Percentiles rank a stretch among this genome's conserved stretches.
phyloP scores from a whole-genome alignment of 2,329 filamentous ascomycete genomes.

The Verruconis gallopava region DNA sequence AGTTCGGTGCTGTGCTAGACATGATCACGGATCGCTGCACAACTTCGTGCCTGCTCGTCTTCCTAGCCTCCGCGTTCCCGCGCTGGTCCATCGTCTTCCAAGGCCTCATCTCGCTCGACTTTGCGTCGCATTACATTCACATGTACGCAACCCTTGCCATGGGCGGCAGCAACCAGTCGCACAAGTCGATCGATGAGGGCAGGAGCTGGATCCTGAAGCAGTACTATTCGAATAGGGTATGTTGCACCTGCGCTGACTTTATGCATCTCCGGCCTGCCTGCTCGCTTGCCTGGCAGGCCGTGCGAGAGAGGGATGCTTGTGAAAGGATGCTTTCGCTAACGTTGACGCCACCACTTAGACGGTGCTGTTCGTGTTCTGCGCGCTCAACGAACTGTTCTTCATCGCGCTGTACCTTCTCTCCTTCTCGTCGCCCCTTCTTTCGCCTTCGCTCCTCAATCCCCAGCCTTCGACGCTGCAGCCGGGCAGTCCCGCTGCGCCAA shows the following conservation, averaged over 20 bases:
- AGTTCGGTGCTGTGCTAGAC: conserved; percentile 91
- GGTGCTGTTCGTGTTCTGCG: conserved; percentile 83
- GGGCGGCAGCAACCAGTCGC: conserved; percentile 65
- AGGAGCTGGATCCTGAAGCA: conserved; percentile 82
- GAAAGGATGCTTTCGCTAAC: no score
- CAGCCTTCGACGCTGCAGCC: conserved; percentile 41
- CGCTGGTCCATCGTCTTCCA: conserved; percentile 93
- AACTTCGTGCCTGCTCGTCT: conserved; percentile 86
- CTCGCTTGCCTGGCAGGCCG: no score
- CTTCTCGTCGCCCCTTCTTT: conserved; percentile 82
- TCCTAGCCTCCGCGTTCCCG: conserved; percentile 87
- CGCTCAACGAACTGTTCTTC: conserved; percentile 91
- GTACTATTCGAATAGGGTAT: conserved; percentile 94
- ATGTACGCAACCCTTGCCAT: conserved; percentile 94
- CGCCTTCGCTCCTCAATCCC: conserved; percentile 62
- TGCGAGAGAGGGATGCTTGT: no score
- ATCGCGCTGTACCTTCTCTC: conserved; percentile 95
- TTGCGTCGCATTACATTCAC: conserved; percentile 96
- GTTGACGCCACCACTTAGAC: conserved; percentile 43
- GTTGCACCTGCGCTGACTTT: no score
- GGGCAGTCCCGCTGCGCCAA: conserved; percentile 55
- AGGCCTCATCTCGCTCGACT: conserved; percentile 77
- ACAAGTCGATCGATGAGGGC: conserved; percentile 86
- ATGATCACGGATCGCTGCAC: conserved; percentile 99
- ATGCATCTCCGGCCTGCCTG: conserved; percentile 2